Base-by-base conservation (phyloP, 2,329 filamentous ascomycete species). In the Myriangium duriaei region DNA sequence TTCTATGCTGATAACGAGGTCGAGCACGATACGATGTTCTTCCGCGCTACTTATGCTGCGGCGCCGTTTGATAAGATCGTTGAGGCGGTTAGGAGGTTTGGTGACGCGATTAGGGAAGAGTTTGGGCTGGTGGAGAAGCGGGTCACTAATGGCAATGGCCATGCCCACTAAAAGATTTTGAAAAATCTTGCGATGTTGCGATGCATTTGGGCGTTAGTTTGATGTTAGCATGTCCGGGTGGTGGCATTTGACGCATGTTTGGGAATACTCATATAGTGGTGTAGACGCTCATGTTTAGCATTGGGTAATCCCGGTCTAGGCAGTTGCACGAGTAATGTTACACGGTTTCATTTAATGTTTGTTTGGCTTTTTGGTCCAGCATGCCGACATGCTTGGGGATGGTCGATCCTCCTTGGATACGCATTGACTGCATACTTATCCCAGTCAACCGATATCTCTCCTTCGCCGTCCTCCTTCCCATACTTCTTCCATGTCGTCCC, bases 41-140 rank as follows among this genome's bases (percentile, higher is more conserved):
- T 96, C 68, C 74, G 91, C 37, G 77, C 83, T 3, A 98, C 88
- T 0, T 98, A 81, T 63, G 87, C 88, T 1, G 79, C 86, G 26
- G 86, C 86, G 2, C 76, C 58, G 13, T 55, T 53, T 24, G 62
- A 64, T 35, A 59, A 64, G 59, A 68, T 70, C 44, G 55, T 65
- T 11, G 65, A 69, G 53, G 67, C 59, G 10, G 65, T 69, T 41
- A 50, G 58, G 47, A 49, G 88, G 42, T 79, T 98, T 48, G 85
- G 84, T 0, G 68, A 71, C 40, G 82, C 85, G 5, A 65, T 96
- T 29, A 71, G 74, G 47, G 69, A 65, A 42, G 65, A 68, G 43
- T 81, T 81, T 56, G 61, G 60, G 36, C 42, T 45, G 16, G 36
- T 75, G 43, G 58, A 54, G 42, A 30, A 36, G 32, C 30, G 11